Conservation (phyloP, 345 rosid genomes). For the thale cress (Arabidopsis thaliana) region DNA sequence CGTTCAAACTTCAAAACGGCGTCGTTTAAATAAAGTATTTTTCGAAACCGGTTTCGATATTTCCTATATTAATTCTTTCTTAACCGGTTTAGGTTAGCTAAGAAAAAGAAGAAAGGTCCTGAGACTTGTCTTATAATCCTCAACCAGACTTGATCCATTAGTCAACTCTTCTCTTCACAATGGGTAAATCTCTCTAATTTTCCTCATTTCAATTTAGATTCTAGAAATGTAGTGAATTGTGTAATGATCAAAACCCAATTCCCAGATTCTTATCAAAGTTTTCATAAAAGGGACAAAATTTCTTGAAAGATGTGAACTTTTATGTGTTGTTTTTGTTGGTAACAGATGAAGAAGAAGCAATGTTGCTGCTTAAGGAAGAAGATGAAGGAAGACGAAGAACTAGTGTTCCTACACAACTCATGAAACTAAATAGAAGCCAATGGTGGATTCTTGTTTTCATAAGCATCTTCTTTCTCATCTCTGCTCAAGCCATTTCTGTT, state of each 20-base stretch:
- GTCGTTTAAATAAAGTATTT: neutral
- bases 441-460: constrained; percentile 66
- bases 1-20: neutral
- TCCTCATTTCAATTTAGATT: neutral
- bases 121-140: too few relatives aligned
- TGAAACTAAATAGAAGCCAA: constrained; percentile 52
- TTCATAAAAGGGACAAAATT: neutral
- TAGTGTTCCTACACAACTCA: constrained; percentile 23
- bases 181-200: neutral
- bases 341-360: constrained; percentile 32
- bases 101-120: too few relatives aligned
- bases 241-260: neutral
- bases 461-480: constrained; percentile 52
- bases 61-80: too few relatives aligned
- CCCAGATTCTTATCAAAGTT: neutral
- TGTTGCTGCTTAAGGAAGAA: constrained; percentile 12
- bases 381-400: constrained; percentile 1
- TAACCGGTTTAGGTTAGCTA: too few relatives aligned
- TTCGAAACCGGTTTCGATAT: too few relatives aligned
- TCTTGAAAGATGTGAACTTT: constrained; percentile 5
- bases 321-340: neutral
- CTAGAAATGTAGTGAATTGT: neutral
- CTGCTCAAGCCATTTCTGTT: constrained; percentile 71
- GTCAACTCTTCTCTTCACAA: neutral
- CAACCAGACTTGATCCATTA: neutral